These are phyloP conservation scores for Fragaria ananassa DNA, from an alignment of 306 rosid species.

Conservation along the genomic window DNA sequence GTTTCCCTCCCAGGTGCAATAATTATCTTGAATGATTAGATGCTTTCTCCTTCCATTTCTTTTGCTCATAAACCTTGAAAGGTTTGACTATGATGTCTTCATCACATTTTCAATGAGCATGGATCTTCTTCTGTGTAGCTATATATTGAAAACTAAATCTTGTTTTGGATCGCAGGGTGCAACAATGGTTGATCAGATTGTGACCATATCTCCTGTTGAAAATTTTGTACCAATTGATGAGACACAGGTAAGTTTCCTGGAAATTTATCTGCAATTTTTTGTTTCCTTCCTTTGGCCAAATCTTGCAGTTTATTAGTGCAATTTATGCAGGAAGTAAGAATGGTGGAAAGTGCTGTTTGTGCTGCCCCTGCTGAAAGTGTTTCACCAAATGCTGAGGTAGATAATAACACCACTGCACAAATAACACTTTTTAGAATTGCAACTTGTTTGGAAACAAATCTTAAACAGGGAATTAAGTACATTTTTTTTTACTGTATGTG, in stretches of 20 bases:
- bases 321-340: conserved; percentile 60
- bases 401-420: conserved; percentile 1
- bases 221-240: conserved; percentile 59
- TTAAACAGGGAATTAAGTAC: neutral
- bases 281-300: conserved; percentile 7
- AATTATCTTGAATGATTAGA: too few relatives aligned
- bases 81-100: too few relatives aligned
- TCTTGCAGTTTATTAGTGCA: conserved; percentile 19
- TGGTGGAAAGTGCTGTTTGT: conserved; percentile 49
- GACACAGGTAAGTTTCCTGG: conserved; percentile 36
- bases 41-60: too few relatives aligned
- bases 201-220: conserved; percentile 65
- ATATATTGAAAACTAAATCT: neutral
- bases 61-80: too few relatives aligned
- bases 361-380: conserved; percentile 45
- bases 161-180: conserved; percentile 68
- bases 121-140: neutral
- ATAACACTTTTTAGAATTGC: neutral
- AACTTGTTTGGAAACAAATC: neutral
- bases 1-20: too few relatives aligned
- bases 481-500: neutral
- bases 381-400: conserved; percentile 52
- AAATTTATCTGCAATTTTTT: conserved; percentile 3
- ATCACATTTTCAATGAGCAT: neutral
- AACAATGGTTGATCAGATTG: conserved; percentile 82